Evolutionary conservation across 2,329 filamentous ascomycete species (phyloP), one percentile per base, ranked within the genome.

Genomic region (Coniella lustricola): DNA sequence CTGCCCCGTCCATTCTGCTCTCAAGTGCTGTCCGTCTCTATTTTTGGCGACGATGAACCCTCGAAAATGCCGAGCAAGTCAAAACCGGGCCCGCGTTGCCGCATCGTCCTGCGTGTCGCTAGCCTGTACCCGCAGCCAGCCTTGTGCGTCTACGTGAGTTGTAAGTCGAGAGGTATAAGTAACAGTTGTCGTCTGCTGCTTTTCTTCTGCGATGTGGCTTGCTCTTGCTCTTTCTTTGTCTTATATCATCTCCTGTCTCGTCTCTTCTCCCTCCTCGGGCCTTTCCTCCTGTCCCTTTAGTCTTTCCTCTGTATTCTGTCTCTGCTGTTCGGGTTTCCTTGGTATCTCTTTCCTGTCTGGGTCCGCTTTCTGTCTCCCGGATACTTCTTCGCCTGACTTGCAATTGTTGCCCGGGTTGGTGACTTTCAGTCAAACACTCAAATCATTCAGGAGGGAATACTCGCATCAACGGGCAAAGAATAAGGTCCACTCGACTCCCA

Each of bases 301-400:
- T 25, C 29, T 20, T 46, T 51, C 40, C 29, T 43, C 43, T 48
- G 38, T 22, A 44, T 32, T 42, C 22, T 54, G 48, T 48, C 40
- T 55, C 40, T 48, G 34, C 46, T 36, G 45, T 46, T 20, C 39
- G 41, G 33, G n/a, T 53, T 41, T 47, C 20, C 43, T 46, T 49
- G 42, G 21, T 46, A 25, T 38, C 22, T 20, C 13, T 40, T 46
- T 20, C 39, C 36, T 51, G 40, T 38, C 33, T 39, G 10, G 43
- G 36, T 45, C 33, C 50, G 35, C 38, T 51, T 35, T 45, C 39
- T 37, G 39, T 52, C 33, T 49, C 20, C 22, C 17, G 35, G 31
- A 34, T 47, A 48, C 37, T 41, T 41, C 38, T 25, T 41, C 29
- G 12, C 22, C 17, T 17, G 29, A 33, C 20, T 45, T 53, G 35